phyloP scores from a whole-genome alignment of 768 basidiomycete species.

The Mycena galericulata region DNA sequence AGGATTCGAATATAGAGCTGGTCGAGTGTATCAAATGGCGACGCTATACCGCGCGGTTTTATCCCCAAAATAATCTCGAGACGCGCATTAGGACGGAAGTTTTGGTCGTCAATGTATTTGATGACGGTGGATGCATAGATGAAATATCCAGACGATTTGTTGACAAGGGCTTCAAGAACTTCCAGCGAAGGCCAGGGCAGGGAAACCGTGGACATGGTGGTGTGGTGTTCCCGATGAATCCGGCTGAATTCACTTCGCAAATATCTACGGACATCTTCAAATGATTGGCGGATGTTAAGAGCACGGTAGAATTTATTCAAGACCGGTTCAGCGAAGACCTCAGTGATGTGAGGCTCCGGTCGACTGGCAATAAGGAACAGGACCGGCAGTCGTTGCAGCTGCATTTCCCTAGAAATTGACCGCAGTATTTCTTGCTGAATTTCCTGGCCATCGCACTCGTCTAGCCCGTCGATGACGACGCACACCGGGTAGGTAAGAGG shows the following conservation, averaged over 20 bases:
- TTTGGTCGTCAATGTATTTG: slow-evolving; percentile 6
- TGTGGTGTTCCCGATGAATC: not conserved
- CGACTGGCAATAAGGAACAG: slow-evolving; percentile 45
- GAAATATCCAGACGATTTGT: slow-evolving; percentile 41
- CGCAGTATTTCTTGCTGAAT: slow-evolving; percentile 33
- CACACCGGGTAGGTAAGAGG: not conserved
- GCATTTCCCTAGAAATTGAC: slow-evolving; percentile 16
- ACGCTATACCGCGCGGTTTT: no score
- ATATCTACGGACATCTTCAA: slow-evolving; percentile 36
- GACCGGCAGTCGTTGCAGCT: not conserved
- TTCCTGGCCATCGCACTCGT: slow-evolving; percentile 37
- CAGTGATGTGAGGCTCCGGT: slow-evolving; percentile 40
- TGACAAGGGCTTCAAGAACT: slow-evolving; percentile 28
- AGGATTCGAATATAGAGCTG: not conserved
- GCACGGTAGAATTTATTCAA: not conserved
- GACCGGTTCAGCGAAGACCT: slow-evolving; percentile 15
- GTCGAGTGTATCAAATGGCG: not conserved
- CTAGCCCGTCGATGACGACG: slow-evolving; percentile 43
- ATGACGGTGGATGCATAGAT: slow-evolving; percentile 34
- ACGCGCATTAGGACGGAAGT: not conserved
- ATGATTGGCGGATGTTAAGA: slow-evolving; percentile 18
- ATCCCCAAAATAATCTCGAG: slow-evolving; percentile 2
- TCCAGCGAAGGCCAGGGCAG: slow-evolving; percentile 35
- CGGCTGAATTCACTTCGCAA: not conserved
- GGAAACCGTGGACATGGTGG: not conserved